Evolutionary conservation across 2,329 filamentous ascomycete genomes (phyloP).

Genomic region (Fusarium incarnatum): DNA sequence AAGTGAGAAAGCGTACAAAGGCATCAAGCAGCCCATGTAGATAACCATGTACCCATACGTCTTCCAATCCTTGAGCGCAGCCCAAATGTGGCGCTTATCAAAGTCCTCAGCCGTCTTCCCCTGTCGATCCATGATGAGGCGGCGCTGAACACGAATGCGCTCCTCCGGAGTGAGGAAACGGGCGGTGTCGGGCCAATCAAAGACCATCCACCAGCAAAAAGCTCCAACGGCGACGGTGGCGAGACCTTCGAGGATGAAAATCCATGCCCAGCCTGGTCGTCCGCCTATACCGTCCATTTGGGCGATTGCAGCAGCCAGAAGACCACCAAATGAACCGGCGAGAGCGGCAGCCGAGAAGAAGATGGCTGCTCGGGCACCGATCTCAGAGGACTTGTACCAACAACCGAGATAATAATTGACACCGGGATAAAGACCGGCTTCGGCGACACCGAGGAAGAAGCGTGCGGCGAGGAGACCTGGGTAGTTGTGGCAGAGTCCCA

Average conservation of each 20-base stretch:
- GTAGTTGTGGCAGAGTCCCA: slow-evolving; percentile 61
- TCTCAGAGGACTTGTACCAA: slow-evolving; percentile 82
- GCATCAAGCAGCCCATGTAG: slow-evolving; percentile 60
- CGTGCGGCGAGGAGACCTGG: slow-evolving; percentile 60
- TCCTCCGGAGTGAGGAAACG: slow-evolving; percentile 75
- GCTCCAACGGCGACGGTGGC: slow-evolving; percentile 74
- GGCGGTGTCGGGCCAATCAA: slow-evolving; percentile 82
- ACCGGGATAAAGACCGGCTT: slow-evolving; percentile 74
- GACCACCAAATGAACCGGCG: slow-evolving; percentile 78
- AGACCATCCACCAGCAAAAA: slow-evolving; percentile 76
- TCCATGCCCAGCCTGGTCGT: slow-evolving; percentile 68
- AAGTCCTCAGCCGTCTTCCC: slow-evolving; percentile 76
- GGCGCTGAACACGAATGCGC: slow-evolving; percentile 73
- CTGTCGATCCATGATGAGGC: slow-evolving; percentile 76
- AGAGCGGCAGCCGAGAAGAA: slow-evolving; percentile 85
- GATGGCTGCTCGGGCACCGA: slow-evolving; percentile 76
- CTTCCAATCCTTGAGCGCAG: slow-evolving; percentile 81
- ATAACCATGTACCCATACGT: slow-evolving; percentile 66
- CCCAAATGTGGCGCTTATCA: slow-evolving; percentile 76
- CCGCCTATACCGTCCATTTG: slow-evolving; percentile 71
- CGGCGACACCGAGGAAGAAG: slow-evolving; percentile 72
- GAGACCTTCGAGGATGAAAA: slow-evolving; percentile 75
- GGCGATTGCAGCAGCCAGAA: slow-evolving; percentile 75
- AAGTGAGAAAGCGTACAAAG: slow-evolving; percentile 65
- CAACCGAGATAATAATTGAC: slow-evolving; percentile 77